A percentile compares a stretch with the other conserved stretches of the same genome.
phyloP scores from a whole-genome alignment of 768 basidiomycete genomes.

The Kwoniella sp. region DNA sequence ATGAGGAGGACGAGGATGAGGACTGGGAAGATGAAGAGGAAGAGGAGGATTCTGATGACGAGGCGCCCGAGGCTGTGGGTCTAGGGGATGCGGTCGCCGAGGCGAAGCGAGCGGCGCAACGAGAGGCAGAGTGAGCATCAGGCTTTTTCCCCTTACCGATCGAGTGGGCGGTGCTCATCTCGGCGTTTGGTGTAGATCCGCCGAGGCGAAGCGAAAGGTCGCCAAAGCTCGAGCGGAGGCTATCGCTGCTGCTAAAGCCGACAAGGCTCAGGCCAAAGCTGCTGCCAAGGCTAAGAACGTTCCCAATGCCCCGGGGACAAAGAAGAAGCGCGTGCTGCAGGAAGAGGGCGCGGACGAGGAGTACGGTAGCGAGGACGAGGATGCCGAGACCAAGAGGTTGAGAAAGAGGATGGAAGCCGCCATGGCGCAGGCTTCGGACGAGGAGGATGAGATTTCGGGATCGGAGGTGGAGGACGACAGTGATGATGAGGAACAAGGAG shows the following conservation, averaged over 20 bases:
- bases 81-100: constrained; percentile 8
- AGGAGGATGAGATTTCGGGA: too few relatives aligned
- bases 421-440: constrained; percentile 27
- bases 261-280: neutral
- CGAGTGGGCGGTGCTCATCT: neutral
- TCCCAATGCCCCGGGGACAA: constrained; percentile 8
- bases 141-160: neutral
- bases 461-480: too few relatives aligned
- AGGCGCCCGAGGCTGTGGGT: constrained; percentile 28
- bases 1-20: neutral
- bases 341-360: constrained; percentile 10
- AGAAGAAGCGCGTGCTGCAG: neutral
- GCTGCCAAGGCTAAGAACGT: constrained; percentile 9
- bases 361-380: constrained; percentile 16
- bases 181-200: neutral
- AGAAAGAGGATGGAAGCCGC: constrained; percentile 23
- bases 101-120: neutral
- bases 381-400: constrained; percentile 12
- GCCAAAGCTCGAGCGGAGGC: constrained; percentile 15
- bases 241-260: constrained; percentile 11
- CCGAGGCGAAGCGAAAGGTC: constrained; percentile 1
- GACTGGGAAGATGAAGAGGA: constrained; percentile 13
- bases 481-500: constrained; percentile 2
- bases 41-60: constrained; percentile 20
- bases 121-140: constrained; percentile 13